These are phyloP conservation scores for Periconia macrospinosa DNA, from an alignment of 2,329 filamentous ascomycete genomes.

Conservation along the genomic window DNA sequence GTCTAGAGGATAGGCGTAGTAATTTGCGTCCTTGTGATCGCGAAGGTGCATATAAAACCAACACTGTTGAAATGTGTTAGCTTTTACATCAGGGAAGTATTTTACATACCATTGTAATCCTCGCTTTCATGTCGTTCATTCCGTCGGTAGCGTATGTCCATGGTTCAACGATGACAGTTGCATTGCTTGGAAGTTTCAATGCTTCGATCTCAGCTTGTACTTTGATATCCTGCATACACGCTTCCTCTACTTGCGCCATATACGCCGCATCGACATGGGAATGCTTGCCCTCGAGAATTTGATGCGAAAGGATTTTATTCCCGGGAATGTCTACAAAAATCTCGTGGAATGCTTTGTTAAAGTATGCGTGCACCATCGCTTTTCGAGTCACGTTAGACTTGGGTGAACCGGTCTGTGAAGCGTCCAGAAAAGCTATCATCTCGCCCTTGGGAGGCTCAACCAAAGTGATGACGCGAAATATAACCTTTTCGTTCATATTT, in stretches of 20 bases:
- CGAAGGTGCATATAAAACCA: constrained; percentile 44
- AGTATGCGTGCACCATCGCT: constrained; percentile 46
- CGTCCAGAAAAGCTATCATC: constrained; percentile 51
- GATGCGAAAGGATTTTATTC: constrained; percentile 22
- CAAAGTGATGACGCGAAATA: constrained; percentile 56
- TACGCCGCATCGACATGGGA: constrained; percentile 53
- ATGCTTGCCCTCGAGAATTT: constrained; percentile 47
- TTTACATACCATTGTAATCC: constrained; percentile 53
- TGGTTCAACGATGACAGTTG: constrained; percentile 54
- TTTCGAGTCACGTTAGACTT: constrained; percentile 34
- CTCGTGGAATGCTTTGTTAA: constrained; percentile 39
- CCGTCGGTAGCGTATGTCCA: constrained; percentile 61
- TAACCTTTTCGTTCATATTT: not conserved
- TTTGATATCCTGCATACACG: constrained; percentile 47
- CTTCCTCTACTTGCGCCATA: constrained; percentile 53
- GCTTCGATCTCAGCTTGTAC: constrained; percentile 50
- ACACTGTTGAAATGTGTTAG: constrained; percentile 25
- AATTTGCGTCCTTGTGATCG: constrained; percentile 54
- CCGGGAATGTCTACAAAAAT: constrained; percentile 31
- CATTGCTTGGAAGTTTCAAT: constrained; percentile 49
- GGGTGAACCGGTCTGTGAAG: constrained; percentile 40
- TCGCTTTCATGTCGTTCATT: constrained; percentile 53
- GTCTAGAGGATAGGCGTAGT: constrained; percentile 61
- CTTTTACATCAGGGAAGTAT: not conserved
- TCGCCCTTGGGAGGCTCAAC: constrained; percentile 54